phyloP scores from a whole-genome alignment of 2,329 filamentous ascomycete genomes.

The Orbilia brochopaga region DNA sequence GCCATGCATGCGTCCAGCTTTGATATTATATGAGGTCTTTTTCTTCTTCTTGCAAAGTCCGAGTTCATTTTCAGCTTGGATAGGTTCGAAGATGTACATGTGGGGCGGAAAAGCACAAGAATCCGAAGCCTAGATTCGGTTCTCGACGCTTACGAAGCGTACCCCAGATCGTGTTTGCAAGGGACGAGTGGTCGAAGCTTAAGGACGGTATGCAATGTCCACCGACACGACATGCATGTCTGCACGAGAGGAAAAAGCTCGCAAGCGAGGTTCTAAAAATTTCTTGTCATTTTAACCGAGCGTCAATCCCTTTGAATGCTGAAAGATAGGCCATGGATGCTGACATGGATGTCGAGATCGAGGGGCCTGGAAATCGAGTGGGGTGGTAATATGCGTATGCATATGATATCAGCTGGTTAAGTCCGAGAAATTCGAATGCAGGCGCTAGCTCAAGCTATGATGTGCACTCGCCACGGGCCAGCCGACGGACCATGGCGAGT shows the following conservation, averaged over 20 bases:
- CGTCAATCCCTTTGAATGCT: neutral
- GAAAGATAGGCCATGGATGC: neutral
- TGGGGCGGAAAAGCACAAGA: neutral
- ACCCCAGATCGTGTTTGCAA: neutral
- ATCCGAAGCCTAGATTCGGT: slow-evolving; percentile 6
- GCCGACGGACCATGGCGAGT: neutral
- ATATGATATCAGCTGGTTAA: neutral
- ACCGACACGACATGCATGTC: neutral
- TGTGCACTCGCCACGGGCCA: neutral
- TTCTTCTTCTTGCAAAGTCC: neutral
- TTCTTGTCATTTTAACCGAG: slow-evolving; percentile 11
- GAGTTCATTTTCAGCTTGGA: neutral
- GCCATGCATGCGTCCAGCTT: neutral
- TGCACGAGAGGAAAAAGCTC: neutral
- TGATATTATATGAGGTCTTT: neutral
- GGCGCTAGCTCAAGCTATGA: neutral
- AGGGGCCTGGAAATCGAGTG: neutral
- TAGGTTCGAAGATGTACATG: neutral
- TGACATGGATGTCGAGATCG: neutral
- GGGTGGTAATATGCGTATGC: neutral
- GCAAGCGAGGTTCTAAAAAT: slow-evolving; percentile 2
- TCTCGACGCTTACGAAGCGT: slow-evolving; percentile 1
- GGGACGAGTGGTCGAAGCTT: neutral
- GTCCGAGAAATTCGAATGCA: neutral
- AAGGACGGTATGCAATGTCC: no score